Conservation (phyloP, 2,329 filamentous ascomycete species). For the Talaromyces sp. region DNA sequence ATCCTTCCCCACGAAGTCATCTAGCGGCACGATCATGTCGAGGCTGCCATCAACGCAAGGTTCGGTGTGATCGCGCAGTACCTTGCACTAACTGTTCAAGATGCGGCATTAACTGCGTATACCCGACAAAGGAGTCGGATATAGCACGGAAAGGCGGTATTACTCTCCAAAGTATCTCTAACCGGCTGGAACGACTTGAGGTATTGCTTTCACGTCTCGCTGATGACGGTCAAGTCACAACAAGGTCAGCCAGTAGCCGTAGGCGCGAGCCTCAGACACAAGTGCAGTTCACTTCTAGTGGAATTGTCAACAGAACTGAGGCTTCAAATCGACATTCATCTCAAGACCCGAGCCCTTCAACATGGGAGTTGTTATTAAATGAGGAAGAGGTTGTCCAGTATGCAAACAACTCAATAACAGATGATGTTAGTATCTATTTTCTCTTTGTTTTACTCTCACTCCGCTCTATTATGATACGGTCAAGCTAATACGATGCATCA, state of each 20-base stretch:
- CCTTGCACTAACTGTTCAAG: conserved; percentile 28
- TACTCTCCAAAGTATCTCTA: conserved; percentile 21
- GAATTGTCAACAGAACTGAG: not conserved
- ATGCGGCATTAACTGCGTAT: conserved; percentile 17
- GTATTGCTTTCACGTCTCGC: conserved; percentile 16
- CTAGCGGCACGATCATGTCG: conserved; percentile 20
- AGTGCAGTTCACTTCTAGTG: not conserved
- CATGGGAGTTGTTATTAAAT: conserved; percentile 20
- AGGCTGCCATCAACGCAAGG: conserved; percentile 28
- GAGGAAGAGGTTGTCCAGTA: conserved; percentile 4
- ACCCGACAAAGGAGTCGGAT: conserved; percentile 20
- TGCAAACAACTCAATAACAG: conserved; percentile 13
- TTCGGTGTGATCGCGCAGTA: conserved; percentile 28
- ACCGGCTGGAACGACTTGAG: conserved; percentile 18
- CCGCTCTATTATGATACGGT: not conserved
- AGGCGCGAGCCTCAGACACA: not conserved
- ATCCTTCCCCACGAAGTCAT: conserved; percentile 3
- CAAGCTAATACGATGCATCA: conserved; percentile 1
- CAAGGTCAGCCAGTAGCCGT: not conserved
- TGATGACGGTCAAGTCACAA: conserved; percentile 3
- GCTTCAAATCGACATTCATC: not conserved
- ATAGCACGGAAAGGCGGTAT: conserved; percentile 16
- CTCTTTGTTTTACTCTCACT: too few relatives aligned
- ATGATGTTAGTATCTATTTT: conserved; percentile 2
- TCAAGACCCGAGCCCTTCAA: conserved; percentile 10